Conservation (phyloP, 2,329 filamentous ascomycete species). For the Diaporthe aspalathi region DNA sequence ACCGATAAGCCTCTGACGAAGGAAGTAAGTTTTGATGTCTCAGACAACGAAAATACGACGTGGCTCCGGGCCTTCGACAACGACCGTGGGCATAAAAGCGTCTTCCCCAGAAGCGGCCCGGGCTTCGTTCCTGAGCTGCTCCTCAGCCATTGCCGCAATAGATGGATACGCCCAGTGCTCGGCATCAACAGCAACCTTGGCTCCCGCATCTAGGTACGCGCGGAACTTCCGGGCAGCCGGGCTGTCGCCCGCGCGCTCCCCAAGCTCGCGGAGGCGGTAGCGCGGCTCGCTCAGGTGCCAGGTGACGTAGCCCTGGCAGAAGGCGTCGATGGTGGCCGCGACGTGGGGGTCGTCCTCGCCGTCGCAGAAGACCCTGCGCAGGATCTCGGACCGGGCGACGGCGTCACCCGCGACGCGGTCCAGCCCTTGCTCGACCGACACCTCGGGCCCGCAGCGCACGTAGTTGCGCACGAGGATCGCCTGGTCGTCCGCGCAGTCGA, state of each 20-base stretch:
- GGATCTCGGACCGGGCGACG: not conserved
- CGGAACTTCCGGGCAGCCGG: not conserved
- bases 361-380: not conserved
- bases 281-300: constrained; percentile 3
- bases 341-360: not conserved
- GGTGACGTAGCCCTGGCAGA: constrained; percentile 6
- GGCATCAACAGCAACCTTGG: not conserved
- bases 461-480: not conserved
- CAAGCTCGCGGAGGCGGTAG: constrained; percentile 9
- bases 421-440: not conserved
- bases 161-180: constrained; percentile 4
- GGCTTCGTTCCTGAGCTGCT: not conserved
- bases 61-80: not conserved
- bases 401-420: not conserved
- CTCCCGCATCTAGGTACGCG: constrained; percentile 3
- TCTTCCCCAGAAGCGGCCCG: not conserved
- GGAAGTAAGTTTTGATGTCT: not conserved
- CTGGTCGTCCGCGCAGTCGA: not conserved
- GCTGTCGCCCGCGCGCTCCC: not conserved
- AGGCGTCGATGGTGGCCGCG: not conserved
- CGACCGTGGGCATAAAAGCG: not conserved
- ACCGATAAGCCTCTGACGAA: not conserved
- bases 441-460: not conserved
- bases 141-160: not conserved
- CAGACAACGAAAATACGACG: not conserved